Conservation (phyloP, 2,329 filamentous ascomycete genomes). For the Clathrospora elynae region DNA sequence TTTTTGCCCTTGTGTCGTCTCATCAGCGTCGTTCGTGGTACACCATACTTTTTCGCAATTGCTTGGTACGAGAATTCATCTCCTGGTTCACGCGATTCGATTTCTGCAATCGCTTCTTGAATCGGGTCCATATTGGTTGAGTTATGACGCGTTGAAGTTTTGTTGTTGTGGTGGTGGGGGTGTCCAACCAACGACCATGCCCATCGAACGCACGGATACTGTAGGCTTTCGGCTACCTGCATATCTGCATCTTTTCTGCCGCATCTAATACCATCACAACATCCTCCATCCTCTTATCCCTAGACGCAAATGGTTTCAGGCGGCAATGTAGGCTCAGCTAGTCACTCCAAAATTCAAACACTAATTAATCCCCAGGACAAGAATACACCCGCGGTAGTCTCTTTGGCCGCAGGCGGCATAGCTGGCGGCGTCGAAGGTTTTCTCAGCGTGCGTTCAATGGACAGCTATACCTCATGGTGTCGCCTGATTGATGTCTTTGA, state of each 20-base stretch:
- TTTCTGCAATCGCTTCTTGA: too few relatives aligned
- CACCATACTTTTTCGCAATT: too few relatives aligned
- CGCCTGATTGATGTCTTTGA: slow-evolving; percentile 13
- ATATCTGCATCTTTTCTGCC: slow-evolving; percentile 13
- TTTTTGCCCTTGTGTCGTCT: too few relatives aligned
- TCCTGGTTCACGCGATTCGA: too few relatives aligned
- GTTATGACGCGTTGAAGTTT: too few relatives aligned
- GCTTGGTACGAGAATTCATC: too few relatives aligned
- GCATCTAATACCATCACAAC: slow-evolving; percentile 18
- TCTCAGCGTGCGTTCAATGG: slow-evolving; percentile 34
- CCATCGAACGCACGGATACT: too few relatives aligned
- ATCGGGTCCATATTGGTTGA: too few relatives aligned
- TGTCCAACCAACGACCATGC: too few relatives aligned
- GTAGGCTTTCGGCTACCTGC: slow-evolving; percentile 12
- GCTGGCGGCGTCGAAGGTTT: slow-evolving; percentile 49
- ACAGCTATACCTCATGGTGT: neutral
- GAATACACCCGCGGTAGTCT: slow-evolving; percentile 47
- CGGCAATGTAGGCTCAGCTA: slow-evolving; percentile 27
- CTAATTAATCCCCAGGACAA: slow-evolving; percentile 33
- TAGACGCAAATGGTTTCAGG: slow-evolving; percentile 39
- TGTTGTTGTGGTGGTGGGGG: too few relatives aligned
- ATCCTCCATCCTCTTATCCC: slow-evolving; percentile 12
- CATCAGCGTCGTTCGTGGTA: too few relatives aligned
- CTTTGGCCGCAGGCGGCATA: slow-evolving; percentile 46
- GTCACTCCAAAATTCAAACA: neutral